Conservation (phyloP, 2,329 filamentous ascomycete genomes). For the Arthrobotrys sphaeroides region DNA sequence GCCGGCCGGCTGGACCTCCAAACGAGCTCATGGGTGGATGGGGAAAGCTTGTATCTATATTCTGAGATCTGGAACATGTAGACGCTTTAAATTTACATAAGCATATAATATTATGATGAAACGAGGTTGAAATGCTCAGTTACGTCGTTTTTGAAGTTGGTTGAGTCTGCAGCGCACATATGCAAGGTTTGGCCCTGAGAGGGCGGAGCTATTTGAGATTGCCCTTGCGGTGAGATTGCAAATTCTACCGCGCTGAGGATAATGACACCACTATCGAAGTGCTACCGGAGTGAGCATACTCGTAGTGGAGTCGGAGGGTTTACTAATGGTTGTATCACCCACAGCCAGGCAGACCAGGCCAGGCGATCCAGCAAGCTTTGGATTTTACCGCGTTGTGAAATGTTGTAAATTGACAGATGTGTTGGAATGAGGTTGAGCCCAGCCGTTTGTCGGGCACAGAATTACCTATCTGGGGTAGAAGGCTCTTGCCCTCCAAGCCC, state of each 20-base stretch:
- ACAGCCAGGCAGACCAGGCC: no score
- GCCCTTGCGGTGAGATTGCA: no score
- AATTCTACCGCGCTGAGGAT: no score
- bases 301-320: no score
- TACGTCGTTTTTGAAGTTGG: neutral
- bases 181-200: neutral
- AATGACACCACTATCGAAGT: no score
- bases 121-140: no score
- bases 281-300: no score
- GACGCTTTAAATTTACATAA: no score
- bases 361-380: no score
- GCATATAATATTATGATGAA: no score
- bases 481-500: conserved; percentile 52
- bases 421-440: conserved; percentile 29
- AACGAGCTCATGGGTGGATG: neutral
- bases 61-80: neutral
- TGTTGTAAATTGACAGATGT: neutral
- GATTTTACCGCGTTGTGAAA: neutral
- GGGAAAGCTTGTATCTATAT: neutral
- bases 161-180: no score
- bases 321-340: no score
- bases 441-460: conserved; percentile 16
- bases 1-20: conserved; percentile 7
- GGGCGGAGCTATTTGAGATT: neutral
- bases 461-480: conserved; percentile 8